Conservation (phyloP, 352 stramenopile species). For the Blastocystis sp. region DNA sequence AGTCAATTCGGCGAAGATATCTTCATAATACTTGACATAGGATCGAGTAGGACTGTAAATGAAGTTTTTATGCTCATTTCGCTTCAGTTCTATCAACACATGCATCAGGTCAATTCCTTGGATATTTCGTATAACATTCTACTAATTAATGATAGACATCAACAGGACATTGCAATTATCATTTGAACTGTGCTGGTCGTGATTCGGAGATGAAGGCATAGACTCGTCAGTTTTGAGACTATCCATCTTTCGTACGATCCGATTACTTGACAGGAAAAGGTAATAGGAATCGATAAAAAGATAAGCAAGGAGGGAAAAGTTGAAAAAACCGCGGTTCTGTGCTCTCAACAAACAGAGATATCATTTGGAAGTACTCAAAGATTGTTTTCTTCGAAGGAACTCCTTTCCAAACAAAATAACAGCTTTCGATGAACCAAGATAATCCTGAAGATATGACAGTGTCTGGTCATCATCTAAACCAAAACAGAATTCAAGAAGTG, state of each 20-base stretch:
- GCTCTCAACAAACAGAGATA: neutral
- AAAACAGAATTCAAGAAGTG: conserved; percentile 49
- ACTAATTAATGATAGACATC: too few species aligned
- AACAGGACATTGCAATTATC: too few species aligned
- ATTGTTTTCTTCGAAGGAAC: conserved; percentile 32
- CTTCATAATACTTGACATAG: neutral
- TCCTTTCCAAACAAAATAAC: conserved; percentile 43
- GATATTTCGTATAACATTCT: too few species aligned
- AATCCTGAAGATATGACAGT: conserved; percentile 27
- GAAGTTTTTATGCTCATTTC: neutral
- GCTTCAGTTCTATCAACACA: neutral
- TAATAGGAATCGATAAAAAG: too few species aligned
- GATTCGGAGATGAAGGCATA: too few species aligned
- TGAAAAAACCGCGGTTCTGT: neutral
- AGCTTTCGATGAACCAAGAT: neutral
- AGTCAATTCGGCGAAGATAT: neutral
- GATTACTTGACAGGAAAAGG: too few species aligned
- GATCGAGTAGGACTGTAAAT: neutral
- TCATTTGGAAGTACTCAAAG: neutral
- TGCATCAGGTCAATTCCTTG: neutral
- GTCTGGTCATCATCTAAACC: conserved; percentile 26
- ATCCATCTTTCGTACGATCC: too few species aligned
- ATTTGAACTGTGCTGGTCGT: too few species aligned
- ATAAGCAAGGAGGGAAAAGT: neutral
- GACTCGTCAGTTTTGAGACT: too few species aligned